Evolutionary conservation across 768 basidiomycete species (phyloP), one percentile per base, ranked within the genome.

Genomic region (Leccinum uliginosum): DNA sequence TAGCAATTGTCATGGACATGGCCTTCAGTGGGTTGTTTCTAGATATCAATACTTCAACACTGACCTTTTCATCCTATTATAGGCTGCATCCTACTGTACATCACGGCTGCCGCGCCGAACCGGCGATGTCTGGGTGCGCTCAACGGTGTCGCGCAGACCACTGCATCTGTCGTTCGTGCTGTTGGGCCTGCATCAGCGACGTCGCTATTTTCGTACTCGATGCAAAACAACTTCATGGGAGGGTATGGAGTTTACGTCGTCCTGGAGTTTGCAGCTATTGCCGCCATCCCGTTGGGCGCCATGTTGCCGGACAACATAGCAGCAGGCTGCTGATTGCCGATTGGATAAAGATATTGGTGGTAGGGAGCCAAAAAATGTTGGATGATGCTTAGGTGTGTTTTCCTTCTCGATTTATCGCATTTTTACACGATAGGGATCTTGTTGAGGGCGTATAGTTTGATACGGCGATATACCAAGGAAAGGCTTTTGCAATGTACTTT

Each of bases 71-170:
- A 35, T 35, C 35, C 8, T 6, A 15, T 57, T 26, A 4, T 32
- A 87, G 87, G 85, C 9, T 83, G 86, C 45, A 75, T 87, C 44
- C 81, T 89, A 64, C 86, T 90, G 59, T 87, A 82, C 62, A 85
- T 90, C 58, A 78, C 81, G 8, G 80, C 82, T 23, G 75, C 87
- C 26, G 75, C 87, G 0, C 87, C 89, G 6, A 87, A 87, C 60
- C 76, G 77, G 53, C 79, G 83, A 29, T 82, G 82, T 4, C 76
- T 89, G 15, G 88, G 87, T 29, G 78, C 85, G 4, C 84, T 83
- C 19, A 87, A 89, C 62, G 88, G 88, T 30, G 64, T 68, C 17
- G 64, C 64, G 46, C 72, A 71, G 59, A 67, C 63, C 44, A 63
- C 62, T 12, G 71, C 66, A 27, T 67, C 73, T 11, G 21, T 71